Conservation (phyloP, 495 filamentous ascomycete genomes). For the Astrothelium macrocarpum region DNA sequence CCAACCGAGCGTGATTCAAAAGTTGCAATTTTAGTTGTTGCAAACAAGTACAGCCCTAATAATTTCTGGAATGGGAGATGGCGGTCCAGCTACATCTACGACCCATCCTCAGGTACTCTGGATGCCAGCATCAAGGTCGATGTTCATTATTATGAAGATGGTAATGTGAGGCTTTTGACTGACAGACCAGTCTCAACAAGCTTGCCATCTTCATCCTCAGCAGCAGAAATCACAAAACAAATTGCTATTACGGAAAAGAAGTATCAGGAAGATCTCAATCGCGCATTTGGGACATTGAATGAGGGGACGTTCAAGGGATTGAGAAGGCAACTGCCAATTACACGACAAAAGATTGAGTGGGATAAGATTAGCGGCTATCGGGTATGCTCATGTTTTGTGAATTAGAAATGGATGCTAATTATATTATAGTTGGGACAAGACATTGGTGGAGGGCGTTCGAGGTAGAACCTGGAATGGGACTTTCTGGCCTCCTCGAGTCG, state of each 20-base stretch:
- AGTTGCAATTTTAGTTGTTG: constrained; percentile 73
- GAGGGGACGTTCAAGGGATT: constrained; percentile 93
- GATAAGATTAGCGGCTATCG: constrained; percentile 96
- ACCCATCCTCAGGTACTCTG: constrained; percentile 50
- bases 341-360: constrained; percentile 98
- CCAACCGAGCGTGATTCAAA: constrained; percentile 64
- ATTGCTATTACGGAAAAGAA: constrained; percentile 75
- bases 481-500: neutral
- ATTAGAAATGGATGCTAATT: constrained; percentile 20
- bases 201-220: constrained; percentile 48
- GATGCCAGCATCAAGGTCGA: constrained; percentile 67
- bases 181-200: constrained; percentile 58
- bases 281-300: constrained; percentile 74
- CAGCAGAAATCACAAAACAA: constrained; percentile 57
- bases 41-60: constrained; percentile 92
- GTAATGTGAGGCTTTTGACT: constrained; percentile 86
- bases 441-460: constrained; percentile 34
- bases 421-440: constrained; percentile 36
- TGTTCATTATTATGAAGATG: constrained; percentile 99
- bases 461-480: constrained; percentile 4
- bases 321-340: constrained; percentile 87
- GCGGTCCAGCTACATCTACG: constrained; percentile 77
- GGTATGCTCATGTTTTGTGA: constrained; percentile 33
- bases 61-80: constrained; percentile 99
- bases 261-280: constrained; percentile 93